Percentiles rank a stretch among this genome's conserved stretches.
These are phyloP conservation scores for Candida verbasci DNA, from an alignment of 805 yeast species.

Conservation along the genomic window DNA sequence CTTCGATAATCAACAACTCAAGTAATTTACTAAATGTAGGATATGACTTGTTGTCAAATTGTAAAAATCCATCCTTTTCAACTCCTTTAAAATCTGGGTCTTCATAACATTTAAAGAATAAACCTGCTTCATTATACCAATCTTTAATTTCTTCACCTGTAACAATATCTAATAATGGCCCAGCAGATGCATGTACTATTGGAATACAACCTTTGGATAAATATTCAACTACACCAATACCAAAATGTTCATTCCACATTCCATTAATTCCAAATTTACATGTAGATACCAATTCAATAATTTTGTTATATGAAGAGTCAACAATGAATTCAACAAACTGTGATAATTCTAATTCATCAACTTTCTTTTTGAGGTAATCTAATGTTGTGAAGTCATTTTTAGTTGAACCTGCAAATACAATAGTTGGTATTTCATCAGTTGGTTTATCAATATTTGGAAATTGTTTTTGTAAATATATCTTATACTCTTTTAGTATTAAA, in stretches of 20 bases:
- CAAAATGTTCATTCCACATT: slow-evolving; percentile 99
- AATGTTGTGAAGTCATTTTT: slow-evolving; percentile 61
- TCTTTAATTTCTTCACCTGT: slow-evolving; percentile 10
- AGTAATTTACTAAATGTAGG: slow-evolving; percentile 6
- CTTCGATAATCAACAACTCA: slow-evolving; percentile 45
- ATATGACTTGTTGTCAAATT: slow-evolving; percentile 2
- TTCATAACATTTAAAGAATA: slow-evolving; percentile 62
- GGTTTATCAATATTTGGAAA: slow-evolving; percentile 12
- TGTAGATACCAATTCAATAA: slow-evolving; percentile 48
- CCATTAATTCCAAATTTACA: slow-evolving; percentile 83
- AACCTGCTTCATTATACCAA: slow-evolving; percentile 58
- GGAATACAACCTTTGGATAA: slow-evolving; percentile 84
- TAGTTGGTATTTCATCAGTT: slow-evolving; percentile 40
- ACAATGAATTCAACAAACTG: slow-evolving; percentile 52
- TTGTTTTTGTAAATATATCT: slow-evolving; percentile 40
- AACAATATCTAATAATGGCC: slow-evolving; percentile 89
- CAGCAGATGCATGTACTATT: slow-evolving; percentile 90
- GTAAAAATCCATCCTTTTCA: slow-evolving; percentile 4
- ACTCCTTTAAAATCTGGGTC: slow-evolving; percentile 63
- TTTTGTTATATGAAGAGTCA: slow-evolving; percentile 68
- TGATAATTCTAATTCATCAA: slow-evolving; percentile 21
- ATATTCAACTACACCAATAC: slow-evolving; percentile 94
- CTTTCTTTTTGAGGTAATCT: slow-evolving; percentile 40
- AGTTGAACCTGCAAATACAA: slow-evolving; percentile 78
- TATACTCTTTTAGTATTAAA: slow-evolving; percentile 61